Evolutionary conservation across 768 basidiomycete species (phyloP), one percentile per base, ranked within the genome.

Genomic region (Suillus weaverae): DNA sequence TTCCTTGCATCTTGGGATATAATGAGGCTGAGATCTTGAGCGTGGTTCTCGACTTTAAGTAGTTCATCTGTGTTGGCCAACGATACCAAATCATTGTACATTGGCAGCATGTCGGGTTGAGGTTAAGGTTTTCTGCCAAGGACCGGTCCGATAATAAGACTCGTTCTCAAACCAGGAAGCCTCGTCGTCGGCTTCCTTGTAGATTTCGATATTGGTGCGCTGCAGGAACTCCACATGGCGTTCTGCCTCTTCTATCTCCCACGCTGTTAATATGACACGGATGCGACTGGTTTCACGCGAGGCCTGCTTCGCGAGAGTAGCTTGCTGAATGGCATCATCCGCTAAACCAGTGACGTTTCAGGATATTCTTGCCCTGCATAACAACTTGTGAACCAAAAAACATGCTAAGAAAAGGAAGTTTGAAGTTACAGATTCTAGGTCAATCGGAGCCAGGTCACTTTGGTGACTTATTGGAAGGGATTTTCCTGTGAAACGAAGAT

Each of bases 171-270:
- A 48, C 46, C 11, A 48, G n/a, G 11, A 22, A 2, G 22, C 46
- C 5, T 48, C 46, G 11, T 48, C 4, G 4, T 2, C 2, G 22
- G 22, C 46, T 11, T 46, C 46, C 11, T 43, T 9, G 18, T 43
- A 48, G 1, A 22, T 13, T 9, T 35, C 32, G 3, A 14, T 11
- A 16, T 43, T 48, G 46, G 0, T 48, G 11, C 22, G 10, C 46
- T 48, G 55, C 54, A 57, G 53, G 32, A 63, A 30, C 38, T 41
- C 16, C 20, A 2, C 54, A 7, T 55, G 30, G 16, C 57, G 32
- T 59, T 64, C 56, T n/a, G 30, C 51, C 46, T 60, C 63, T 35
- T 64, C 63, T 48, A 64, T 64, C 20, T 64, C 59, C 63, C 63
- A 64, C 7, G 46, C 63, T 22, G 59, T 64, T n/a, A 51, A 33